phyloP scores from a whole-genome alignment of 768 basidiomycete genomes.

The Cystobasidium onofrii region DNA sequence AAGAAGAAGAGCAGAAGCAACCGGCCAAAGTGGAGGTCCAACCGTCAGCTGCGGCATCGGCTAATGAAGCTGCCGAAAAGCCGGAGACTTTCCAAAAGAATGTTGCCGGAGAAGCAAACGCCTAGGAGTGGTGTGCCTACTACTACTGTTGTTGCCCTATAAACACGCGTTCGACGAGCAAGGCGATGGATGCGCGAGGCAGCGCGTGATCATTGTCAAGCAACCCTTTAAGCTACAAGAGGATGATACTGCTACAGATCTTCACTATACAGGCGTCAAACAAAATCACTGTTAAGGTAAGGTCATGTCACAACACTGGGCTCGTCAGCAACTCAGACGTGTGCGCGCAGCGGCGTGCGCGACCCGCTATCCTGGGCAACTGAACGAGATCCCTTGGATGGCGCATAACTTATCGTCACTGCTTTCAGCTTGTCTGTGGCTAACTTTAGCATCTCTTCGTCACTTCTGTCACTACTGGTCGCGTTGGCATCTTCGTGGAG shows the following conservation, averaged over 20 bases:
- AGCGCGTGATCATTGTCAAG: too few species aligned
- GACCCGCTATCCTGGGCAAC: not conserved
- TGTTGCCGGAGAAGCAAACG: not conserved
- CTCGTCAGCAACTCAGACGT: too few species aligned
- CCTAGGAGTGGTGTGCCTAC: too few species aligned
- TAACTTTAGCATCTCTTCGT: not conserved
- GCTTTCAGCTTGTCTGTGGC: not conserved
- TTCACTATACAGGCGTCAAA: too few species aligned
- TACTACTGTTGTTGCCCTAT: too few species aligned
- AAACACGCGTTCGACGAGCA: too few species aligned
- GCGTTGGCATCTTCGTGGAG: not conserved
- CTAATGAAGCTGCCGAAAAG: not conserved
- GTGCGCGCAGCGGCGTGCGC: not conserved
- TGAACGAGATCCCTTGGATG: not conserved
- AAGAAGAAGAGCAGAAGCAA: not conserved
- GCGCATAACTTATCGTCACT: not conserved
- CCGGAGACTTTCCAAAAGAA: too few species aligned
- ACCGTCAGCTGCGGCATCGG: not conserved
- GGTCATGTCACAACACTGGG: too few species aligned
- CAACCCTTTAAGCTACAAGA: too few species aligned
- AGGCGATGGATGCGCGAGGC: too few species aligned
- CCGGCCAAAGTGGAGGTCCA: not conserved
- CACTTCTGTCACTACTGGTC: not conserved
- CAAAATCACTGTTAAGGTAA: too few species aligned
- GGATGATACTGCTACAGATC: too few species aligned